Conservation (phyloP, 2,329 filamentous ascomycete species). For the Myriangium duriaei region DNA sequence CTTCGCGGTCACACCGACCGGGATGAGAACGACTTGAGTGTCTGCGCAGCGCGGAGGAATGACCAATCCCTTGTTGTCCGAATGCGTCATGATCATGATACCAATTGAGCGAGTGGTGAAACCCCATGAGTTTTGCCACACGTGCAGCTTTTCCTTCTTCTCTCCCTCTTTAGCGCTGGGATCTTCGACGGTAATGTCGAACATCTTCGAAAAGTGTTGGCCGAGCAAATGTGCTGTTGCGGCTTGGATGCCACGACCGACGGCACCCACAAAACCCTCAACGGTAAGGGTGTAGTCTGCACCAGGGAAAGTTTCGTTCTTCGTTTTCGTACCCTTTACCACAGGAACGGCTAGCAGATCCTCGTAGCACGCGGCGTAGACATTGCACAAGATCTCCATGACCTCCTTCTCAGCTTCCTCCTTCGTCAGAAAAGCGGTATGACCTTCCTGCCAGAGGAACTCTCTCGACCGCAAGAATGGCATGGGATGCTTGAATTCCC, state of each 20-base stretch:
- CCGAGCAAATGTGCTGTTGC: slow-evolving; percentile 89
- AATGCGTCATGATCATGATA: slow-evolving; percentile 98
- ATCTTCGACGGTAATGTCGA: slow-evolving; percentile 93
- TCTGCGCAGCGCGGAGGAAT: slow-evolving; percentile 84
- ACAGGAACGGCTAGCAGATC: slow-evolving; percentile 89
- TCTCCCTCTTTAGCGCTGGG: slow-evolving; percentile 56
- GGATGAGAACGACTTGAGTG: slow-evolving; percentile 74
- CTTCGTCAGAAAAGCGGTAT: slow-evolving; percentile 82
- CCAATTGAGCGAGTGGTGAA: slow-evolving; percentile 93
- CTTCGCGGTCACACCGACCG: slow-evolving; percentile 85
- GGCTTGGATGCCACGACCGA: slow-evolving; percentile 91
- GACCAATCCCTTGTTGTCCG: slow-evolving; percentile 89
- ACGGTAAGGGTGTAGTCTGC: slow-evolving; percentile 94
- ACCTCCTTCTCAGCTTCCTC: slow-evolving; percentile 74
- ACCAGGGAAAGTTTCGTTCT: slow-evolving; percentile 96
- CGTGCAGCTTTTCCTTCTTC: slow-evolving; percentile 59
- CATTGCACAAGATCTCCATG: slow-evolving; percentile 70
- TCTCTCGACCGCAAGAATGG: slow-evolving; percentile 84
- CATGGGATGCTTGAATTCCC: slow-evolving; percentile 90
- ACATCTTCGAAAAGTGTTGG: slow-evolving; percentile 99
- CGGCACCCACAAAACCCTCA: slow-evolving; percentile 91
- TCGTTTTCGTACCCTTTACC: slow-evolving; percentile 85
- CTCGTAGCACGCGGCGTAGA: slow-evolving; percentile 86
- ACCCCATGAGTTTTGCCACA: slow-evolving; percentile 99
- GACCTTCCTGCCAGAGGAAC: slow-evolving; percentile 97